Base-by-base conservation (phyloP, 176 grass and related monocot genomes). In the Eragrostis nindensis region DNA sequence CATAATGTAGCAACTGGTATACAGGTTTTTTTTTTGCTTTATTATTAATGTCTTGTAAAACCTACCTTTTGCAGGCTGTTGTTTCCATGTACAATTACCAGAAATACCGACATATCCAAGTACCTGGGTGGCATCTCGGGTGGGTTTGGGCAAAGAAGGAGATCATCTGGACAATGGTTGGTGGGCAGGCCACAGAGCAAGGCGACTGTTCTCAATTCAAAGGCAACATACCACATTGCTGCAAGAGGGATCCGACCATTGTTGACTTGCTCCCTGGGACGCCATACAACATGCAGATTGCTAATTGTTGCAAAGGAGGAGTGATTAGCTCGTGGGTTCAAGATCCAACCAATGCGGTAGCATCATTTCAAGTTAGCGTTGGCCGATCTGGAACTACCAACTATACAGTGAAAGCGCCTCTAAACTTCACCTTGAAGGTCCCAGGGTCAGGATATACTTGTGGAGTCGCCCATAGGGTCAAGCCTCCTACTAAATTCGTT, bases 61-160 rank as follows among this genome's bases (percentile, higher is more conserved):
- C 78, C 25, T 43, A 22, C 11, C 73, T 67, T 68, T 81, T 78
- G 21, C 76, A 92, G 93, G 93, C 87, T 81, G 82, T 74, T 84
- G 81, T 90, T 32, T 85, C 90, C 45, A 85, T 92, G 66, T 78
- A 87, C 87, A 95, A 95, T 83, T 95, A 83, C 78, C 93, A 95
- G 57, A 89, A 95, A 59, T 95, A 90, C 62, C 87, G 84, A 64
- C 93, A 95, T 83, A 95, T 95, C 70, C 89, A 92, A 87, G 71
- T 87, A 6, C 93, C 93, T 16, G 93, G 93, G 17, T 95, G 93
- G 89, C 87, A 77, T 68, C 81, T 95, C 43, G 89, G 93, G 56
- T 95, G 93, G 89, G 38, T 47, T 45, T 95, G 93, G 93, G 66
- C 84, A 76, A 95, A 95, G 84, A 95, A 88, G 49, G 93, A 95